Evolutionary conservation across 2,329 filamentous ascomycete genomes (phyloP), one percentile per base, ranked within the genome.

Genomic region (Microascus cirrosus): DNA sequence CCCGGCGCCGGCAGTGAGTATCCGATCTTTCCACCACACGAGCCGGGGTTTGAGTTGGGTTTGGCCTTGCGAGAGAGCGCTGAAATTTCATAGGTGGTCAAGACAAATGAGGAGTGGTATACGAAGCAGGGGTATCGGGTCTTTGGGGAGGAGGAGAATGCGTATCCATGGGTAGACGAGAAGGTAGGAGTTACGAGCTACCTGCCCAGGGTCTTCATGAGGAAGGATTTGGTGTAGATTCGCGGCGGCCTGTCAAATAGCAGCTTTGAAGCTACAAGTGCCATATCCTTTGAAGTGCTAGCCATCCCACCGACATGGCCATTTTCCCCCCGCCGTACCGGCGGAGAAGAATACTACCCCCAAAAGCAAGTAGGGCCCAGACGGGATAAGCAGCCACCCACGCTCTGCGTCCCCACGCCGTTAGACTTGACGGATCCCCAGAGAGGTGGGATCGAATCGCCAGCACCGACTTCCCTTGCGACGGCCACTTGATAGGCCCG

Each of bases 101-200:
- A 58, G 15, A 61, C 63, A 4, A 70, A 65, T 53, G 59, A 69
- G 60, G 66, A 65, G 32, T 70, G 68, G 69, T 71, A 69, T 58
- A 25, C 50, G 25, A 55, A 62, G 20, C 67, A 67, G 60, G 67
- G 65, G 0, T 71, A 70, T 48, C 45, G 58, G 35, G 39, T 61
- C 6, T 57, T 66, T 53, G 59, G 42, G 11, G 39, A 34, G 18
- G 53, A 59, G 12, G 58, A 63, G 7, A 59, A 59, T 10, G 60
- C 58, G 8, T 68, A 66, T 58, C 34, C 36, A 18, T 64, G 60
- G 62, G 39, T 34, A 10, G 39, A 62, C 54, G 59, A 61, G 3
- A 56, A 54, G 18, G 63, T 59, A 10, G 63, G 61, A 0, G 35
- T 60, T 24, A 54, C 35, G 20, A 20, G 52, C 11, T 32, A 35